Conservation (phyloP, 192 early-diverging fungal species). For the Coemansia sp. region DNA sequence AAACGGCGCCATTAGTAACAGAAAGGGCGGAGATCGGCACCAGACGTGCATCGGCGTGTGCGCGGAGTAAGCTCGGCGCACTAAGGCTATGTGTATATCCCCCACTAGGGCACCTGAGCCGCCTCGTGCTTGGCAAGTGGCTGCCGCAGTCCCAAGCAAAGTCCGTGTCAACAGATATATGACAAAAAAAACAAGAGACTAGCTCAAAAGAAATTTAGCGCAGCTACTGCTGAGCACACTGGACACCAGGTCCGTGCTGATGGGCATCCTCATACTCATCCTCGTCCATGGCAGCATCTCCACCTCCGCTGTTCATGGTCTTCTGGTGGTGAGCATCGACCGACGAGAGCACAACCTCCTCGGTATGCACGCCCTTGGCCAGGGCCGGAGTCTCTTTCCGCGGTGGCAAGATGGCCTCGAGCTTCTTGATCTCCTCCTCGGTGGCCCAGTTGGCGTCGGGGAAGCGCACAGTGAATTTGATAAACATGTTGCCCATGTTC, state of each 20-base stretch:
- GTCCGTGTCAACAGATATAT: background rate
- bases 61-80: background rate
- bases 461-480: conserved; percentile 94
- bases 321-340: conserved; percentile 73
- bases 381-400: conserved; percentile 56
- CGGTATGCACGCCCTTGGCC: conserved; percentile 60
- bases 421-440: conserved; percentile 63
- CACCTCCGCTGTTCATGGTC: conserved; percentile 46
- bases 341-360: conserved; percentile 80
- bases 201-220: background rate
- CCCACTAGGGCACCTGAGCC: background rate
- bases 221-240: conserved; percentile 93
- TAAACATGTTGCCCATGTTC: conserved; percentile 87
- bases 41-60: background rate
- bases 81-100: too few relatives aligned
- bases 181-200: background rate
- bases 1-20: background rate
- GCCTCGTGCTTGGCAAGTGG: background rate
- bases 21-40: background rate
- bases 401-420: conserved; percentile 81
- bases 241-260: conserved; percentile 70
- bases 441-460: conserved; percentile 79
- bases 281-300: conserved; percentile 54
- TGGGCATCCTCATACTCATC: conserved; percentile 68
- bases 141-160: background rate